These are phyloP conservation scores for Wallacemonas sp. DNA, from an alignment of 208 protist genomes.

Conservation along the genomic window DNA sequence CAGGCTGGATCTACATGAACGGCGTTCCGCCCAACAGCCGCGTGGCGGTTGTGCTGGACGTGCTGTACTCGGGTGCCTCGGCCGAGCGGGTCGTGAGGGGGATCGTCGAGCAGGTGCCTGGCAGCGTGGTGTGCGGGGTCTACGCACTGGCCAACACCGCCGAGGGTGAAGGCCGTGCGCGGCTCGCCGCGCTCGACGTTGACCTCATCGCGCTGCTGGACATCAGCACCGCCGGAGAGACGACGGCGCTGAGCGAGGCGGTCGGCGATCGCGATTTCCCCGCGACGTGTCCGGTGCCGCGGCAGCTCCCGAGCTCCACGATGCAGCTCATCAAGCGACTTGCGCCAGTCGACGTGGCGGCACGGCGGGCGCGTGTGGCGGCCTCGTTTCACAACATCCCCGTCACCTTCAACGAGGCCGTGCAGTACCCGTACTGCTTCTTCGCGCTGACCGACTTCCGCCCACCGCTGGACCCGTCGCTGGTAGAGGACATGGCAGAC, in stretches of 20 bases:
- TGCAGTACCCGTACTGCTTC: constrained; percentile 40
- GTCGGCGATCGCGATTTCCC: constrained; percentile 11
- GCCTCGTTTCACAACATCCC: constrained; percentile 30
- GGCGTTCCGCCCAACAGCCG: constrained; percentile 20
- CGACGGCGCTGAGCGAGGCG: constrained; percentile 3
- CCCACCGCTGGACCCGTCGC: constrained; percentile 26
- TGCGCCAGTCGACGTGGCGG: constrained; percentile 17
- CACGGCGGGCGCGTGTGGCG: constrained; percentile 18
- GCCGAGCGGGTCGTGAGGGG: constrained; percentile 26
- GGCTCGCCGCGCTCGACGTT: neutral
- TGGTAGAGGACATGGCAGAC: constrained; percentile 58
- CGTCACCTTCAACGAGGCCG: constrained; percentile 22
- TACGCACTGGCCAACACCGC: constrained; percentile 22
- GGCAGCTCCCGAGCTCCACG: constrained; percentile 14
- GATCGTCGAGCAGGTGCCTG: constrained; percentile 19
- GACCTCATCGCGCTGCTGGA: constrained; percentile 15
- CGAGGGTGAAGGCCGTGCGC: constrained; percentile 12
- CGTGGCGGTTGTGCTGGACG: constrained; percentile 30
- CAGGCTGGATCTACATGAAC: constrained; percentile 35
- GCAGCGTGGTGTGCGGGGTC: constrained; percentile 15
- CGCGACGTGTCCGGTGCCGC: constrained; percentile 8
- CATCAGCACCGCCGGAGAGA: constrained; percentile 13
- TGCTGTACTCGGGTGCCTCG: constrained; percentile 20
- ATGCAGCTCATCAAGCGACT: constrained; percentile 20
- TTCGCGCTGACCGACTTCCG: constrained; percentile 48